Evolutionary conservation across 768 basidiomycete species (phyloP), one percentile per base, ranked within the genome.

Genomic region (Rhizopogon vulgaris): DNA sequence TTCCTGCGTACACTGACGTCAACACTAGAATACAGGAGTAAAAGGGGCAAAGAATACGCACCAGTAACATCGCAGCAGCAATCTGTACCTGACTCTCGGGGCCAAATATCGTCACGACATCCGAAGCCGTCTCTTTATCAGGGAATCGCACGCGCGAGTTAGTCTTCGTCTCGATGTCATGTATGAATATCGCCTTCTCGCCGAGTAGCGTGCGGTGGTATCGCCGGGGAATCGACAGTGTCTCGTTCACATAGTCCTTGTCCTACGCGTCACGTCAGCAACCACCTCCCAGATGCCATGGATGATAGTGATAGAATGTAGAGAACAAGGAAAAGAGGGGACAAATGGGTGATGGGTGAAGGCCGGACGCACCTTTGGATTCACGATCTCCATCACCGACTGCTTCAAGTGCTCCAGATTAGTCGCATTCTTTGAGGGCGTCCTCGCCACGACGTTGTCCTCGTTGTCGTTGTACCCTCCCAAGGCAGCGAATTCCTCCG

Each of bases 361-460:
- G 32, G 32, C 9, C 40, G 5, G 22, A 57, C 78, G 51, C 53
- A 91, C 93, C 84, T 97, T 97, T 27, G 93, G 92, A 66, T 89
- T 91, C 32, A 99, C 94, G 61, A 96, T 76, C 71, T 97, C 94
- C 94, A 98, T 95, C 49, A 99, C 91, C 46, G 90, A 87, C 66
- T 89, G 87, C 74, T 94, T 97, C 60, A 99, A 73, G 64, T 94
- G 90, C 60, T 97, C 94, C 63, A 99, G 70, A 68, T 94, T 94
- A 64, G 87, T 85, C 22, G 91, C 89, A 63, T 99, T 99, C 78
- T 99, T 99, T 34, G 93, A 92, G 6, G 95, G 95, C 2, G 95
- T 99, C 47, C 95, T 80, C n/a, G 94, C 95, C 38, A 99, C 83
- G 46, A 99, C 95, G 63, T 99, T 99, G 71, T 99, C 95, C 63